These are phyloP conservation scores for Rhexocercosporidium sp. DNA, from an alignment of 2,329 filamentous ascomycete species.

Conservation along the genomic window DNA sequence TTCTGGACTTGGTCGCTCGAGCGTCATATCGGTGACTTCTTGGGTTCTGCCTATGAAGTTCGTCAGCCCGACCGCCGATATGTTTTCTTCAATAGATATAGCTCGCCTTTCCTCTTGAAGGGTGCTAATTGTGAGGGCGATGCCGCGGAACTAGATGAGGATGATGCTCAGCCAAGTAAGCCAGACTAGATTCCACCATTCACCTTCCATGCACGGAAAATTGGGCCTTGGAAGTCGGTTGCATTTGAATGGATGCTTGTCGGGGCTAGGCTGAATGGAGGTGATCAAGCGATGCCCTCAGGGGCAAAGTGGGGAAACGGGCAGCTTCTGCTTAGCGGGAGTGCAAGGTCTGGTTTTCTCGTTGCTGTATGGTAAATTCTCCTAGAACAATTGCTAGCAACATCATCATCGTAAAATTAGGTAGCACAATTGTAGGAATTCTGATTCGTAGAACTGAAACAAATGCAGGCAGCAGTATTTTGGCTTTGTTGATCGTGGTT, in stretches of 20 bases:
- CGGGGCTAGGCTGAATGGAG: not conserved
- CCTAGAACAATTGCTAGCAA: not conserved
- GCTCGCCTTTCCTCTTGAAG: constrained; percentile 1
- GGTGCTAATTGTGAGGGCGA: not conserved
- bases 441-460: not conserved
- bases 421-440: not conserved
- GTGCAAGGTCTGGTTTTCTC: not conserved
- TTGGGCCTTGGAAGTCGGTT: not conserved
- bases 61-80: not conserved
- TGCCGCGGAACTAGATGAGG: not conserved
- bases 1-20: constrained; percentile 5
- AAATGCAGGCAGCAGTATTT: not conserved
- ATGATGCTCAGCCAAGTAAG: not conserved
- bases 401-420: not conserved
- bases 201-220: not conserved
- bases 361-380: not conserved
- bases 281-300: not conserved
- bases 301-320: not conserved
- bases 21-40: constrained; percentile 3
- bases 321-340: not conserved
- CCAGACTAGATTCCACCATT: not conserved
- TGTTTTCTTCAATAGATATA: not conserved
- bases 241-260: too few relatives aligned
- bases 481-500: not conserved
- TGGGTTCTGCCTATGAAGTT: not conserved